These are phyloP conservation scores for Xylaria sp. DNA, from an alignment of 2,329 filamentous ascomycete species.

Conservation along the genomic window DNA sequence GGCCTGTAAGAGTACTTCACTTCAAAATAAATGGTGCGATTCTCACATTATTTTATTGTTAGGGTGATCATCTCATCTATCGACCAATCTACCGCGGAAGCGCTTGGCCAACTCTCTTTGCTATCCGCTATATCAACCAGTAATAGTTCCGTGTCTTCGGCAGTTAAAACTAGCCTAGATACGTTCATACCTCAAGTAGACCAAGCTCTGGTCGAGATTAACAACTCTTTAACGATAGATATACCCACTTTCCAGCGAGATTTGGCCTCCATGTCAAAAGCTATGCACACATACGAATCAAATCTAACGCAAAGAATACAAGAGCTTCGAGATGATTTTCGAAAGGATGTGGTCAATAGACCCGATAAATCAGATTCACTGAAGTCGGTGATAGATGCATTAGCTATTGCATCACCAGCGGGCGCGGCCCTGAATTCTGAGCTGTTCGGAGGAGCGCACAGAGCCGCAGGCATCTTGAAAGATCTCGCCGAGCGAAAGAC, in stretches of 20 bases:
- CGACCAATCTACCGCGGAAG: slow-evolving; percentile 6
- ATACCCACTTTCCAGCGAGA: background rate
- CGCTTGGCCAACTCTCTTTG: slow-evolving; percentile 11
- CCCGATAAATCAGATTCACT: too few species aligned
- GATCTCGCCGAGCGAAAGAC: background rate
- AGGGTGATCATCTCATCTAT: slow-evolving; percentile 9
- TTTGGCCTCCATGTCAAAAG: background rate
- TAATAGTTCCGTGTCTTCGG: background rate
- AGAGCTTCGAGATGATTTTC: background rate
- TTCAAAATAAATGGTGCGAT: background rate
- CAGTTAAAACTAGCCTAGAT: slow-evolving; percentile 14
- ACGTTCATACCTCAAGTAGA: slow-evolving; percentile 4
- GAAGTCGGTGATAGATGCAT: too few species aligned
- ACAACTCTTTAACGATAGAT: background rate
- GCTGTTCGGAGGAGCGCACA: background rate
- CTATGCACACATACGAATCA: background rate
- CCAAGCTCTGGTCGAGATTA: slow-evolving; percentile 4
- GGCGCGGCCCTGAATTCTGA: too few species aligned
- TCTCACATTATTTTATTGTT: background rate
- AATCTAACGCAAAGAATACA: background rate
- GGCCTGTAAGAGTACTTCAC: background rate
- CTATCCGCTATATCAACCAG: background rate
- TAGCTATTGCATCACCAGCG: too few species aligned
- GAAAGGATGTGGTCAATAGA: too few species aligned
- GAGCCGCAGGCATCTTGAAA: background rate